Percentiles rank a stretch among this genome's conserved stretches.
phyloP scores from a whole-genome alignment of 2,329 filamentous ascomycete species.

The Aspergillus uvarum region DNA sequence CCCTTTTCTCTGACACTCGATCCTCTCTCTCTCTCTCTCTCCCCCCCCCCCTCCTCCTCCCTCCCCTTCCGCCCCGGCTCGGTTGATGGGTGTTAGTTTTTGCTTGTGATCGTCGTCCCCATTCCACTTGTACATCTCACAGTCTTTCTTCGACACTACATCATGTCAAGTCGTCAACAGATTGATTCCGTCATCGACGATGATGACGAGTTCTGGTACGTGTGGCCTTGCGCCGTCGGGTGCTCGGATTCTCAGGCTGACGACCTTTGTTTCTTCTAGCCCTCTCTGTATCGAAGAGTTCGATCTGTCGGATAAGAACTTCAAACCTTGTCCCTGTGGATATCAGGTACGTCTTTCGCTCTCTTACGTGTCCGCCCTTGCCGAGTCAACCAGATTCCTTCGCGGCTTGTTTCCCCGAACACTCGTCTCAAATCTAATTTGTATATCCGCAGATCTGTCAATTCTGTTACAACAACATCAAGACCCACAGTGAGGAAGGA shows the following conservation, averaged over 20 bases:
- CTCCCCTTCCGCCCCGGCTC: conserved; percentile 19
- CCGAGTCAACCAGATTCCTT: neutral
- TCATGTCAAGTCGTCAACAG: conserved; percentile 47
- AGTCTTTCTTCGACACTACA: conserved; percentile 22
- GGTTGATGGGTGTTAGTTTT: conserved; percentile 21
- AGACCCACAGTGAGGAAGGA: conserved; percentile 89
- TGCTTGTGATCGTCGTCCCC: conserved; percentile 13
- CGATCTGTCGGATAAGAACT: conserved; percentile 95
- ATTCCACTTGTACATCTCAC: conserved; percentile 22
- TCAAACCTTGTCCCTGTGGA: conserved; percentile 93
- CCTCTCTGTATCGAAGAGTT: conserved; percentile 99
- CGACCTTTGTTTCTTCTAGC: conserved; percentile 50
- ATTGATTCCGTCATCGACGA: conserved; percentile 52
- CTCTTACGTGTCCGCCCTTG: neutral
- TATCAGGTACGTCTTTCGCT: conserved; percentile 73
- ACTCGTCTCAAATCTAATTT: conserved; percentile 5
- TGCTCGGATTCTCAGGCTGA: conserved; percentile 21
- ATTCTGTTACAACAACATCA: conserved; percentile 99
- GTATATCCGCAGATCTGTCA: conserved; percentile 75
- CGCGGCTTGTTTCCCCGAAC: conserved; percentile 14
- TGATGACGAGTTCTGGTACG: conserved; percentile 51
- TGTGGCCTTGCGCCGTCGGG: neutral
- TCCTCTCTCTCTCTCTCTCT: conserved; percentile 18
- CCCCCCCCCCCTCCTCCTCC: conserved; percentile 19
- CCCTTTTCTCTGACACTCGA: conserved; percentile 11